phyloP scores from a whole-genome alignment of 352 stramenopile species.

The Phytopythium ostracodes region DNA sequence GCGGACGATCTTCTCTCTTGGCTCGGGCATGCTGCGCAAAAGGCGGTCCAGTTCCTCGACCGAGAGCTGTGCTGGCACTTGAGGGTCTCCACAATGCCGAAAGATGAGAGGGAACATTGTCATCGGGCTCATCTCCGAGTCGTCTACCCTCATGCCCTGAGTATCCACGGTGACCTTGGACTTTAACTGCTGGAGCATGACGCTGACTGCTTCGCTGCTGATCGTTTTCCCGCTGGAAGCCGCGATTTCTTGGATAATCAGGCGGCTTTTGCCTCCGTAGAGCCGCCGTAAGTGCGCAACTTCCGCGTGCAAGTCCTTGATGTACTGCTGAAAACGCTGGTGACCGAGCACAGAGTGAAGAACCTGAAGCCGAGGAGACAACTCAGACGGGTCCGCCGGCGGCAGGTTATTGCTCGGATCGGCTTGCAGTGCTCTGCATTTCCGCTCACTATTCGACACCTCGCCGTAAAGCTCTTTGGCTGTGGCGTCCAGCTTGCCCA shows the following conservation, averaged over 20 bases:
- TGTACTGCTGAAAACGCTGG: slow-evolving; percentile 36
- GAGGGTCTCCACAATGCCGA: slow-evolving; percentile 41
- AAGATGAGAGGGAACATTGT: slow-evolving; percentile 6
- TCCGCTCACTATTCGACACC: slow-evolving; percentile 15
- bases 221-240: slow-evolving; percentile 5
- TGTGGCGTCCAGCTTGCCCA: slow-evolving; percentile 15
- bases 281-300: slow-evolving; percentile 33
- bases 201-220: slow-evolving; percentile 1
- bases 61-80: slow-evolving; percentile 9
- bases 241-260: slow-evolving; percentile 20
- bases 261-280: slow-evolving; percentile 20
- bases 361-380: slow-evolving; percentile 40
- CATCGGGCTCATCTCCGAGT: background rate
- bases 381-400: slow-evolving; percentile 5
- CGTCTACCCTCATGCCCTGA: background rate
- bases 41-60: slow-evolving; percentile 33
- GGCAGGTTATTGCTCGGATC: slow-evolving; percentile 10
- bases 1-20: slow-evolving; percentile 33
- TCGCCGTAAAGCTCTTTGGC: slow-evolving; percentile 16
- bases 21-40: slow-evolving; percentile 28
- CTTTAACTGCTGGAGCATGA: background rate
- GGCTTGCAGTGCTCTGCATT: slow-evolving; percentile 10
- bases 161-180: background rate
- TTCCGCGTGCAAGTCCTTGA: slow-evolving; percentile 34
- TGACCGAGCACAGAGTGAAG: slow-evolving; percentile 50